Evolutionary conservation across 2,329 filamentous ascomycete species (phyloP).

Genomic region (Penicillium polonicum): DNA sequence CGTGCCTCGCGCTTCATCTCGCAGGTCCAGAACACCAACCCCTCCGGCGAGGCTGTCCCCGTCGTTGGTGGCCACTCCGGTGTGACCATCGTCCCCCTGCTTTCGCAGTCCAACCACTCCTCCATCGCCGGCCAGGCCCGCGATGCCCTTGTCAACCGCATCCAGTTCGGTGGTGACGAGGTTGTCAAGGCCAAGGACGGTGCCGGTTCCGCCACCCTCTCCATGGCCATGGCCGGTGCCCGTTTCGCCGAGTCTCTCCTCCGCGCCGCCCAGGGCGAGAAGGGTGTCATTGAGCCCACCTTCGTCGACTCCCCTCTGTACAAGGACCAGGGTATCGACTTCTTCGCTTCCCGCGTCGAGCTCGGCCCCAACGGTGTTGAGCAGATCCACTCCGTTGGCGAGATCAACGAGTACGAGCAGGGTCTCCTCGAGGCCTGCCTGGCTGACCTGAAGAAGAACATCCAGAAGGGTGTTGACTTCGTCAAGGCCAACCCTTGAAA

Average conservation of each 20-base stretch:
- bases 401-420: conserved; percentile 82
- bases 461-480: conserved; percentile 74
- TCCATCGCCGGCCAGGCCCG: conserved; percentile 74
- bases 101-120: conserved; percentile 88
- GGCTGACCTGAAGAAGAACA: conserved; percentile 70
- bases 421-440: conserved; percentile 84
- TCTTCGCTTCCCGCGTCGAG: conserved; percentile 94
- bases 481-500: conserved; percentile 58
- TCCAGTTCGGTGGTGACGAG: conserved; percentile 99
- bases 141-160: conserved; percentile 80
- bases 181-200: conserved; percentile 99
- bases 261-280: conserved; percentile 88
- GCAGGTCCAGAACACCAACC: conserved; percentile 87
- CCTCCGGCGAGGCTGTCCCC: conserved; percentile 88
- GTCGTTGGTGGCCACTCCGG: conserved; percentile 97
- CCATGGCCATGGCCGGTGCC: conserved; percentile 95
- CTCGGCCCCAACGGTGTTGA: conserved; percentile 94
- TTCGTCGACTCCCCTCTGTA: conserved; percentile 96
- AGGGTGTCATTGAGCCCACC: conserved; percentile 91
- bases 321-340: conserved; percentile 97
- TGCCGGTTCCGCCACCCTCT: conserved; percentile 93
- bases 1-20: conserved; percentile 97
- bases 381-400: conserved; percentile 86
- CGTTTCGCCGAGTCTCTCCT: conserved; percentile 87
- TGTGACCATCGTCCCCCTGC: conserved; percentile 96